phyloP scores from a whole-genome alignment of 2,329 filamentous ascomycete species.

The Ophiocordyceps camponoti-floridani region DNA sequence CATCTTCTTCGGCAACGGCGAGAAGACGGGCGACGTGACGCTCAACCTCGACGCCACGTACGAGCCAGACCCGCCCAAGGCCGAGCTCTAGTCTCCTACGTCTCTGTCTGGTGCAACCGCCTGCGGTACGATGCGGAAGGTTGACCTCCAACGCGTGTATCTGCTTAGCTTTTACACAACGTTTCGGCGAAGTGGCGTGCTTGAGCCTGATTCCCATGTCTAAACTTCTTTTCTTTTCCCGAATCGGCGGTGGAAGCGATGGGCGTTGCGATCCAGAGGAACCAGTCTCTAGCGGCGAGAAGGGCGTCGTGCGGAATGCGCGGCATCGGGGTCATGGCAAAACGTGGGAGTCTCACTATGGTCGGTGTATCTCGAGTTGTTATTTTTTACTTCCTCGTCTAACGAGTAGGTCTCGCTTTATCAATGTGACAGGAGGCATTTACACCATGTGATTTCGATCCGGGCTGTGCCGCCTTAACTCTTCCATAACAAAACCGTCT shows the following conservation, averaged over 20 bases:
- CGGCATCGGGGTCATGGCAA: background rate
- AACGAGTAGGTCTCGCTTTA: too few species aligned
- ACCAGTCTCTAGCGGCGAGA: background rate
- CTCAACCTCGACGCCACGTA: constrained; percentile 80
- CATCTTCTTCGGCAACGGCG: constrained; percentile 85
- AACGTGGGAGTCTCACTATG: background rate
- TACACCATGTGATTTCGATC: too few species aligned
- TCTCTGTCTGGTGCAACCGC: too few species aligned
- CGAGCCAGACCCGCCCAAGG: constrained; percentile 14
- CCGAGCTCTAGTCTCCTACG: constrained; percentile 16
- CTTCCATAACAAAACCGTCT: too few species aligned
- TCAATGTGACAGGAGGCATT: too few species aligned
- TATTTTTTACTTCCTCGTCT: background rate
- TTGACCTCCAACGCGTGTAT: too few species aligned
- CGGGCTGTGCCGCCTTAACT: too few species aligned
- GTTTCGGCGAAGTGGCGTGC: too few species aligned
- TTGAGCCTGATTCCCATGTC: too few species aligned
- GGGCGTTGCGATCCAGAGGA: background rate
- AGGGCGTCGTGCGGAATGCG: background rate
- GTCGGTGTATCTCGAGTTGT: background rate
- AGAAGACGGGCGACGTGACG: constrained; percentile 59
- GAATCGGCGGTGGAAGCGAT: too few species aligned
- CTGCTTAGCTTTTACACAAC: too few species aligned
- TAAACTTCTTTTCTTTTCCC: background rate
- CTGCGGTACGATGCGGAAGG: too few species aligned